These are phyloP conservation scores for Berkeleyomyces basicola DNA, from an alignment of 2,329 filamentous ascomycete species.

Conservation along the genomic window DNA sequence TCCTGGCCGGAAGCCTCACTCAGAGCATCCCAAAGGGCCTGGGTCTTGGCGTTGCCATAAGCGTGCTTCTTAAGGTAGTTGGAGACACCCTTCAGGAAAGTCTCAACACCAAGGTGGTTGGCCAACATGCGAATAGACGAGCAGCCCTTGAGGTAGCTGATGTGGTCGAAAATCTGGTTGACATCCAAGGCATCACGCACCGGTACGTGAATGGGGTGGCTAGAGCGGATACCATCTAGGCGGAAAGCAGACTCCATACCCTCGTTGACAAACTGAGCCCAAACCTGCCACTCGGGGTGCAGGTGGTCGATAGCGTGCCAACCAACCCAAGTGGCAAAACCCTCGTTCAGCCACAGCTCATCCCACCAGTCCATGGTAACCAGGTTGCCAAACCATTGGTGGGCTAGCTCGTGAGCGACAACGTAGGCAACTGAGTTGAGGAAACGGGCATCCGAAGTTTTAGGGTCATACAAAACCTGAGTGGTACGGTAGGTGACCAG, in stretches of 20 bases:
- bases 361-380: conserved; percentile 98
- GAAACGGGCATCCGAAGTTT: conserved; percentile 75
- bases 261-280: conserved; percentile 94
- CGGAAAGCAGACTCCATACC: conserved; percentile 82
- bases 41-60: conserved; percentile 80
- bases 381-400: conserved; percentile 91
- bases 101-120: conserved; percentile 71
- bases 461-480: conserved; percentile 88
- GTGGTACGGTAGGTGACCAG: conserved; percentile 92
- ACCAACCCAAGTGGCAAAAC: conserved; percentile 95
- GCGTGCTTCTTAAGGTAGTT: conserved; percentile 78
- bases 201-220: conserved; percentile 90
- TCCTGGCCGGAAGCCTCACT: conserved; percentile 77
- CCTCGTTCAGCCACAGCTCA: conserved; percentile 86
- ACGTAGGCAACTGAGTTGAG: conserved; percentile 93
- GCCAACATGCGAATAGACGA: conserved; percentile 95
- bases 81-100: conserved; percentile 78
- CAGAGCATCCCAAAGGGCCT: conserved; percentile 78
- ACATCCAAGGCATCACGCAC: conserved; percentile 88
- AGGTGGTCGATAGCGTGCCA: conserved; percentile 86
- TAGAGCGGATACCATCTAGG: conserved; percentile 77
- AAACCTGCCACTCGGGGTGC: conserved; percentile 94
- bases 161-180: conserved; percentile 94
- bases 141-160: conserved; percentile 92
- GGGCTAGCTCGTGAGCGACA: conserved; percentile 91